Evolutionary conservation across 306 rosid species (phyloP).

Genomic region (Astragalus glycyphyllos): DNA sequence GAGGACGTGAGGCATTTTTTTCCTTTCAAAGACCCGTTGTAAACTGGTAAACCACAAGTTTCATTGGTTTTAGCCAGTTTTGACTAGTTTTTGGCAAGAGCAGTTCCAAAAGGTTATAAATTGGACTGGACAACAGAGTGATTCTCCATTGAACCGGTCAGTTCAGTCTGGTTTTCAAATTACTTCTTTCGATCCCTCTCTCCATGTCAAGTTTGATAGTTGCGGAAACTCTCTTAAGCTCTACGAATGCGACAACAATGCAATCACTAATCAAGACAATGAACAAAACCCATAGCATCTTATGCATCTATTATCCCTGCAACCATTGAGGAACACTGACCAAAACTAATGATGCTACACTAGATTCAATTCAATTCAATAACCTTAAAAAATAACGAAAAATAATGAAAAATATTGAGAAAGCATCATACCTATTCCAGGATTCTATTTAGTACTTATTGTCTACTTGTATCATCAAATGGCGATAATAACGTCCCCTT

Average conservation of each 20-base stretch:
- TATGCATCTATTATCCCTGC: not conserved
- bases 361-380: conserved; percentile 17
- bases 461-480: conserved; percentile 82
- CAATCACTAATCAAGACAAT: conserved; percentile 27
- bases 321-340: not conserved
- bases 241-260: not conserved
- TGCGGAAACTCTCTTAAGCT: conserved; percentile 35
- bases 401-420: conserved; percentile 16
- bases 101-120: no score
- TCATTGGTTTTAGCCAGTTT: no score
- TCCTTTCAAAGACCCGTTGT: no score
- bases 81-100: no score
- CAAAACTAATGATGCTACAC: conserved; percentile 10
- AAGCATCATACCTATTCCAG: conserved; percentile 48
- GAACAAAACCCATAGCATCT: conserved; percentile 14
- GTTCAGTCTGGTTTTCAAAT: no score
- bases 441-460: conserved; percentile 70
- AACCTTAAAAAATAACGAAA: not conserved
- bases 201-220: conserved; percentile 1
- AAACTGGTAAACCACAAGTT: no score
- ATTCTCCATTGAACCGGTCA: no score
- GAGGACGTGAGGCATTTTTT: no score
- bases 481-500: conserved; percentile 95
- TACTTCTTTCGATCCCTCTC: not conserved
- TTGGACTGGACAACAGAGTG: no score